Percentiles rank a stretch among this genome's conserved stretches.
Conservation (phyloP, 2,329 filamentous ascomycete genomes). For the Orbilia blumenaviensis region DNA sequence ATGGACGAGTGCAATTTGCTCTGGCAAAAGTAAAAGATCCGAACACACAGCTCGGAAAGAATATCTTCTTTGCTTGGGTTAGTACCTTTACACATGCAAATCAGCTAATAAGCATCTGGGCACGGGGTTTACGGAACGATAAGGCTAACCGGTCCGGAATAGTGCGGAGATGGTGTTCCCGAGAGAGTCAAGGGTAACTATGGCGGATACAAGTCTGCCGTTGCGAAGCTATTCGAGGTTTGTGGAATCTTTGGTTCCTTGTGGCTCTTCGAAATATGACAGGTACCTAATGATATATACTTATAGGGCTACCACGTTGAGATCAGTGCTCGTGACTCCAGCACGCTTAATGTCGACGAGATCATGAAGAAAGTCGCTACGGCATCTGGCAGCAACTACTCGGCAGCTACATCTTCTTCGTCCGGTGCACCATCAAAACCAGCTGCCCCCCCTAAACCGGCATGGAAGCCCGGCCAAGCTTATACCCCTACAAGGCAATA, state of each 20-base stretch:
- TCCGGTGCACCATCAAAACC: constrained; percentile 64
- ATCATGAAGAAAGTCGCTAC: constrained; percentile 95
- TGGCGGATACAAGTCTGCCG: constrained; percentile 87
- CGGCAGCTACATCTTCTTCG: constrained; percentile 69
- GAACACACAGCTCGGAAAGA: constrained; percentile 88
- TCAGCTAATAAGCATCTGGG: background rate
- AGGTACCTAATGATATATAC: background rate
- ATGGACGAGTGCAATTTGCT: constrained; percentile 95
- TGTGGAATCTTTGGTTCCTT: constrained; percentile 53
- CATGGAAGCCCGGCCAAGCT: constrained; percentile 85
- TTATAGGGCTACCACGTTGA: constrained; percentile 89
- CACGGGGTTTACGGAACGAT: constrained; percentile 6
- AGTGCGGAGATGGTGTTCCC: constrained; percentile 96
- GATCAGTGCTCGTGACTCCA: constrained; percentile 90
- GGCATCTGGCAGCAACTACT: constrained; percentile 94
- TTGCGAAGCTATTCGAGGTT: constrained; percentile 88
- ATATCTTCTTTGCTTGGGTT: constrained; percentile 89
- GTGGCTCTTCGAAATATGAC: constrained; percentile 27
- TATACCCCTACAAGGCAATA: constrained; percentile 79
- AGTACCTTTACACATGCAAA: constrained; percentile 55
- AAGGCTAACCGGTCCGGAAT: constrained; percentile 37
- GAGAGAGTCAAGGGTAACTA: constrained; percentile 99
- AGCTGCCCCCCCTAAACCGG: constrained; percentile 70
- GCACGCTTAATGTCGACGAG: constrained; percentile 83
- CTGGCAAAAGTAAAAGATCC: constrained; percentile 97